Percentiles rank a stretch among this genome's conserved stretches.
These are phyloP conservation scores for Psilocybe tampanensis DNA, from an alignment of 768 basidiomycete genomes.

Conservation along the genomic window DNA sequence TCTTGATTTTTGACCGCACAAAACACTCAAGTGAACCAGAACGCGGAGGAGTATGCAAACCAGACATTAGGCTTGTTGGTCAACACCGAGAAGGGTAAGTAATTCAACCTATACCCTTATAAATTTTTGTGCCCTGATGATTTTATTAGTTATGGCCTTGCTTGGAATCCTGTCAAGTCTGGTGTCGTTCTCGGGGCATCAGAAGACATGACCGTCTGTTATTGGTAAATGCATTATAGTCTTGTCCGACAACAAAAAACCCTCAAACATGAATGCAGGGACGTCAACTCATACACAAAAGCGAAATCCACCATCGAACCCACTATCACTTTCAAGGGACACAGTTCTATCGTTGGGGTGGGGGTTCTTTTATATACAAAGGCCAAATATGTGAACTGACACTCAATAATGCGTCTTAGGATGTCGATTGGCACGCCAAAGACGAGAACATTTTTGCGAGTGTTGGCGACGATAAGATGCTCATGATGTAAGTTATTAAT, in stretches of 20 bases:
- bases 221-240: conserved; percentile 62
- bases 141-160: conserved; percentile 78
- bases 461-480: conserved; percentile 93
- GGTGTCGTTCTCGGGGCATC: conserved; percentile 91
- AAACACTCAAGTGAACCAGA: conserved; percentile 95
- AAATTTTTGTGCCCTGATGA: background rate
- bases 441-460: conserved; percentile 88
- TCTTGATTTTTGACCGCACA: conserved; percentile 94
- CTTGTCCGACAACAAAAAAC: background rate
- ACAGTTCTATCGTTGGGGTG: conserved; percentile 91
- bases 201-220: conserved; percentile 94
- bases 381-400: conserved; percentile 2
- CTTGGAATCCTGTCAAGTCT: conserved; percentile 84
- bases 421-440: conserved; percentile 93
- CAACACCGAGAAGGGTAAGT: conserved; percentile 92
- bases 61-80: conserved; percentile 89
- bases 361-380: conserved; percentile 35
- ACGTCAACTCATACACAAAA: conserved; percentile 87
- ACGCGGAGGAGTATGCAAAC: conserved; percentile 80
- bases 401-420: conserved; percentile 45
- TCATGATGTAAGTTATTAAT: conserved; percentile 75
- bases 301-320: conserved; percentile 82
- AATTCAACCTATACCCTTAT: background rate
- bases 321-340: conserved; percentile 80
- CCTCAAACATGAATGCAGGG: conserved; percentile 53